Evolutionary conservation across 495 filamentous ascomycete genomes (phyloP), one percentile per base, ranked within the genome.

Genomic region (Oleoguttula mirabilis): DNA sequence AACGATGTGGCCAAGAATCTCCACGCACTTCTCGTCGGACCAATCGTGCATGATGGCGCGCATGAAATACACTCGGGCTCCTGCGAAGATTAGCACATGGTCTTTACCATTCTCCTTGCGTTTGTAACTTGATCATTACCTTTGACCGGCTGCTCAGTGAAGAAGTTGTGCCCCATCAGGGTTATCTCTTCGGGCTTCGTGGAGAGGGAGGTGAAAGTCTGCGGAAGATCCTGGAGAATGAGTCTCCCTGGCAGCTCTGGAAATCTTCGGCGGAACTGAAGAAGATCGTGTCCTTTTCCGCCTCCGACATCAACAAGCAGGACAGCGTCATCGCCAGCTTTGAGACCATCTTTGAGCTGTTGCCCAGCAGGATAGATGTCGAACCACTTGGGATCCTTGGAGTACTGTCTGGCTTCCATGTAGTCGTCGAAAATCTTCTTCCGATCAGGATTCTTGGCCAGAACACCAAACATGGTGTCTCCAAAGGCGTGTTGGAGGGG

Each of bases 31-130:
- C 7, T 36, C 45, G 39, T 52, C 50, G 17, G 21, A 7, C 50
- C 50, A 52, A 30, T 52, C 50, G 30, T 52, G 50, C 28, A 43
- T 20, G 17, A 52, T 32, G 15, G n/a, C 21, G 24, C 38, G 45
- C 5, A 52, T 12, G 46, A 15, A 52, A 28, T 52, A 52, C 8
- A 33, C 21, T 4, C 45, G 39, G 1, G 50, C 50, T 11, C 50
- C 50, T 49, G 21, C 16, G 19, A 30, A 14, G 14, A 30, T 30
- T 30, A 30, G 27, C 27, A 30, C 27, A 14, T 30, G 14, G 8
- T 30, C 27, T 8, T 8, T 30, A 14, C 8, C n/a, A 30, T 30
- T 30, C 27, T 8, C 14, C 14, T 14, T 8, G 27, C 27, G 14
- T n/a, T n/a, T n/a, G n/a, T n/a, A n/a, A n/a, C n/a, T 30, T 30